A percentile compares a stretch with the other conserved stretches of the same genome.
Conservation (phyloP, 2,329 filamentous ascomycete genomes). For the Ophiosphaerella herpotricha region DNA sequence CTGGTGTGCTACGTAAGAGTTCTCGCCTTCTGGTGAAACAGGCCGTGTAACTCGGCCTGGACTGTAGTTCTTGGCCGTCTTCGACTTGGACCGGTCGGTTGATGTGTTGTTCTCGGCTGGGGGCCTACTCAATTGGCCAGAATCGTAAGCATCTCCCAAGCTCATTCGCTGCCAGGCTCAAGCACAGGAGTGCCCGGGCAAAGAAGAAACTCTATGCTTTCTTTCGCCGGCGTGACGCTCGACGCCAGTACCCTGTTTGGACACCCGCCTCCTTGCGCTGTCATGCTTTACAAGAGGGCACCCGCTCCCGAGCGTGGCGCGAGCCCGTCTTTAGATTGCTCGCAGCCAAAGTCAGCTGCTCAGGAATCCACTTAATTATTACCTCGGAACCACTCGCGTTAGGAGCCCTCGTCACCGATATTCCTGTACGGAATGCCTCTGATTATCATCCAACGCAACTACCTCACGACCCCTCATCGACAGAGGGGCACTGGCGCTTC, state of each 20-base stretch:
- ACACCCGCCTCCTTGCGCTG: conserved; percentile 3
- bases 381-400: background rate
- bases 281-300: conserved; percentile 4
- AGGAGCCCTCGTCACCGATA: conserved; percentile 1
- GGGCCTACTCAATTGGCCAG: background rate
- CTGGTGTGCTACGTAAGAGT: conserved; percentile 2
- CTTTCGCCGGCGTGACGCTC: background rate
- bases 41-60: conserved; percentile 2
- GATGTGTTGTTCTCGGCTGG: conserved; percentile 5
- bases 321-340: conserved; percentile 5
- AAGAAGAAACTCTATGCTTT: background rate
- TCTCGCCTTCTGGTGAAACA: conserved; percentile 5
- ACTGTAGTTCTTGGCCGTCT: background rate
- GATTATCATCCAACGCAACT: background rate
- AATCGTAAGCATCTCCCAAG: background rate
- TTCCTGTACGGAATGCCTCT: conserved; percentile 3
- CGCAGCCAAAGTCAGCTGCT: conserved; percentile 3
- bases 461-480: background rate
- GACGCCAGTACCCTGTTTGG: background rate
- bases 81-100: background rate
- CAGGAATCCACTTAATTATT: conserved; percentile 1
- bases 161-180: background rate
- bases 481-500: background rate
- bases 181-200: background rate
- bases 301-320: conserved; percentile 3